phyloP scores from a whole-genome alignment of 177 flowering plant species.

The Vitis hybrid region DNA sequence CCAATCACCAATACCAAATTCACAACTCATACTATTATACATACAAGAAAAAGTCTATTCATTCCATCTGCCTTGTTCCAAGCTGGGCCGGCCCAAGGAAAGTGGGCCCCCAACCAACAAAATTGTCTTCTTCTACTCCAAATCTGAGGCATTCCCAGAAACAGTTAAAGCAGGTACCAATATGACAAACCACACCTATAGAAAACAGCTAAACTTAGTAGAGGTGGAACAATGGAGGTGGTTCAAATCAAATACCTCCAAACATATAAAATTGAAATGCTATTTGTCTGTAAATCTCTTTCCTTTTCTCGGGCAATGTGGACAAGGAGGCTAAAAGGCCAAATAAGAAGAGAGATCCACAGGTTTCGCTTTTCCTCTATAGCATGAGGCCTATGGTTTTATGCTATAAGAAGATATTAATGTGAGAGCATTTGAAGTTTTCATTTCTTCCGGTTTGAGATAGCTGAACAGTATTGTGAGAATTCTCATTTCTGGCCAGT shows the following conservation, averaged over 20 bases:
- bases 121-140: constrained; percentile 14
- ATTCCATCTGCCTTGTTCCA: constrained; percentile 16
- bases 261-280: constrained; percentile 11
- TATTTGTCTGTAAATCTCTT: constrained; percentile 24
- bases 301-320: constrained; percentile 14
- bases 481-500: background rate
- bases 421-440: too few species aligned
- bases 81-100: constrained; percentile 47
- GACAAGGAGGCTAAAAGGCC: constrained; percentile 19
- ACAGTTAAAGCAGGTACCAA: background rate
- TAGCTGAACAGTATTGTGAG: background rate
- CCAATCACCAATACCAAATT: constrained; percentile 1
- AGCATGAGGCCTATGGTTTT: too few species aligned
- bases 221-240: constrained; percentile 10
- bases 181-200: constrained; percentile 26
- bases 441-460: background rate
- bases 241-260: constrained; percentile 26
- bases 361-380: too few species aligned
- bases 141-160: constrained; percentile 3
- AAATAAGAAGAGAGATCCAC: constrained; percentile 5
- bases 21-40: background rate
- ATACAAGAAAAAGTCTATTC: background rate
- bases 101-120: constrained; percentile 18
- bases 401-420: too few species aligned
- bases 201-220: constrained; percentile 23